phyloP scores from a whole-genome alignment of 805 yeast genomes.

The Wickerhamiella sergipiensis region DNA sequence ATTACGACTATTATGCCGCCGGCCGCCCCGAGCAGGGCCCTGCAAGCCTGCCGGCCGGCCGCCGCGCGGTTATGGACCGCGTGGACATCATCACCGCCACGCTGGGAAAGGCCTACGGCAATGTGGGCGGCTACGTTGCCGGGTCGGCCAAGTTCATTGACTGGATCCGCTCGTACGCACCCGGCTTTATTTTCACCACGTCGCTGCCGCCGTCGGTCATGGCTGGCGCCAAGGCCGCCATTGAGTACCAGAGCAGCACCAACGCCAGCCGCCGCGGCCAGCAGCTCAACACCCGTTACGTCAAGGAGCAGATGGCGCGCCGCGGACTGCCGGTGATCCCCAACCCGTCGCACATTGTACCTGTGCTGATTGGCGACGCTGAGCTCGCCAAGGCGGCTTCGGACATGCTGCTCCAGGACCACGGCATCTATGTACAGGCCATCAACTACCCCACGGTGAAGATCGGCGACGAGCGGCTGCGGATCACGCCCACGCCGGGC shows the following conservation, averaged over 20 bases:
- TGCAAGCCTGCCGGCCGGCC: conserved; percentile 23
- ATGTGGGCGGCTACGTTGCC: conserved; percentile 96
- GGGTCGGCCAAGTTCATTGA: conserved; percentile 73
- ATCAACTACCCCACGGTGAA: conserved; percentile 98
- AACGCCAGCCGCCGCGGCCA: conserved; percentile 68
- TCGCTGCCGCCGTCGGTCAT: conserved; percentile 93
- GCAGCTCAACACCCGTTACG: conserved; percentile 74
- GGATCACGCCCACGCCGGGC: conserved; percentile 99
- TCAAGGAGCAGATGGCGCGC: conserved; percentile 52
- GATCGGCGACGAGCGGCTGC: conserved; percentile 85
- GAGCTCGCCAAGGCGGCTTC: conserved; percentile 83
- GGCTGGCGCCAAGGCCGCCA: conserved; percentile 89
- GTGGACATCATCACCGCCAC: conserved; percentile 96
- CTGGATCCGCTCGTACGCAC: conserved; percentile 92
- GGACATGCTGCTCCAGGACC: conserved; percentile 70
- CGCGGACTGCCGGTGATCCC: conserved; percentile 92
- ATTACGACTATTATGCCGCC: conserved; percentile 68
- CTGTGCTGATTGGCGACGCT: conserved; percentile 89
- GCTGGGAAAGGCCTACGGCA: conserved; percentile 90
- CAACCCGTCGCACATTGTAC: conserved; percentile 95
- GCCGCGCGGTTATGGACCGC: conserved; percentile 66
- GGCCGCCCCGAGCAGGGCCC: conserved; percentile 35
- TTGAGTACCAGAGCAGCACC: conserved; percentile 68
- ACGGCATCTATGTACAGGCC: conserved; percentile 90
- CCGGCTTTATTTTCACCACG: conserved; percentile 96